These are phyloP conservation scores for Torrubiella hemipterigena DNA, from an alignment of 2,329 filamentous ascomycete species.

Conservation along the genomic window DNA sequence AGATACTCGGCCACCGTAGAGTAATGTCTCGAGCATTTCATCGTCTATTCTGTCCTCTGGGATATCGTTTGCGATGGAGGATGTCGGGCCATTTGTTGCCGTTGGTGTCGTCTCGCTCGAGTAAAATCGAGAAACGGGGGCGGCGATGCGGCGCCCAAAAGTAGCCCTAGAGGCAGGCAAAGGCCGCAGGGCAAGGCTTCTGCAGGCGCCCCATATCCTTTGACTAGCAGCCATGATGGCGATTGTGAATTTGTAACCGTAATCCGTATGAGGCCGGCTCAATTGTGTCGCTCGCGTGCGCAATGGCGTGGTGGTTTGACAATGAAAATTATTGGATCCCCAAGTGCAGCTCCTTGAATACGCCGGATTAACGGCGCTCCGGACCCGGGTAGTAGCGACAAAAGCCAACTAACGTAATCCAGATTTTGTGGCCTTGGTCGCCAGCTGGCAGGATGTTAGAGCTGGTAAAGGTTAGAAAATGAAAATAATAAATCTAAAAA, in stretches of 20 bases:
- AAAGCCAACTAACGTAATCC: no score
- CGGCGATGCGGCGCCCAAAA: background rate
- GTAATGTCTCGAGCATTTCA: slow-evolving; percentile 21
- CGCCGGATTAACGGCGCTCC: slow-evolving; percentile 3
- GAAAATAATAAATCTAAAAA: slow-evolving; percentile 2
- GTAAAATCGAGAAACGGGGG: slow-evolving; percentile 13
- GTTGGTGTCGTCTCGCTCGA: slow-evolving; percentile 19
- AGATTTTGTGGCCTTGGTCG: no score
- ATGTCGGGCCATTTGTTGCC: slow-evolving; percentile 6
- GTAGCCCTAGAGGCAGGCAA: slow-evolving; percentile 11
- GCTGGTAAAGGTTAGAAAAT: background rate
- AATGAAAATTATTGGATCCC: no score
- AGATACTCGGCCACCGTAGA: slow-evolving; percentile 21
- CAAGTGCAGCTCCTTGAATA: slow-evolving; percentile 4
- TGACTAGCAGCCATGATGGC: no score
- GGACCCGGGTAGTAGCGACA: no score
- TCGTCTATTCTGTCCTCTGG: slow-evolving; percentile 21
- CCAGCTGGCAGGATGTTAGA: background rate
- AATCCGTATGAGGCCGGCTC: no score
- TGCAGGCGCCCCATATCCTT: slow-evolving; percentile 21
- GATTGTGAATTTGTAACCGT: no score
- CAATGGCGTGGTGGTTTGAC: slow-evolving; percentile 11
- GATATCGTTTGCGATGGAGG: slow-evolving; percentile 8
- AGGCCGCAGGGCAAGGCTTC: slow-evolving; percentile 18
- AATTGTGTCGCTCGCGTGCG: slow-evolving; percentile 16